phyloP scores from a whole-genome alignment of 305 asterid species.

The Fraxinus sp. region DNA sequence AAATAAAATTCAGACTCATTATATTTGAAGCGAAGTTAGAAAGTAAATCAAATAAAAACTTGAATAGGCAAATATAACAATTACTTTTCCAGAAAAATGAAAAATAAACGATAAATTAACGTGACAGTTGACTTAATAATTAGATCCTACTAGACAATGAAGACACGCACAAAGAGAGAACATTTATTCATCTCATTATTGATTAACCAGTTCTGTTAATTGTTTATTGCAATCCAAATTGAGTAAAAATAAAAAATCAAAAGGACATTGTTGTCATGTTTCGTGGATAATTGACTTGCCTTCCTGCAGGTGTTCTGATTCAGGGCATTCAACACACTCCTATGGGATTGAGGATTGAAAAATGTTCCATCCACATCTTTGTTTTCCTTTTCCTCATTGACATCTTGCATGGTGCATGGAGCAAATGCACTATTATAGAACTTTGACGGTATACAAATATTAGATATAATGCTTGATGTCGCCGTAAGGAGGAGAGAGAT shows the following conservation, averaged over 20 bases:
- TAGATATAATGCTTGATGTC: constrained; percentile 53
- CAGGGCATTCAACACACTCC: constrained; percentile 63
- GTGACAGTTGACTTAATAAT: not conserved
- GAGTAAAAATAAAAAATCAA: not conserved
- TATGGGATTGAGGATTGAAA: constrained; percentile 34
- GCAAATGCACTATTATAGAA: constrained; percentile 57
- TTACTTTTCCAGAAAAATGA: not conserved
- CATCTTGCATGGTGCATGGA: constrained; percentile 71
- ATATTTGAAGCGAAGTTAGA: not conserved
- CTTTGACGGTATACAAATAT: constrained; percentile 48
- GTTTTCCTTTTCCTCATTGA: constrained; percentile 55
- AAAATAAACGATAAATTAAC: not conserved
- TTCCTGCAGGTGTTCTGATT: constrained; percentile 67
- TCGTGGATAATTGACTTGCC: constrained; percentile 43
- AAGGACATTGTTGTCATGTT: not conserved
- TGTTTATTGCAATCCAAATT: not conserved
- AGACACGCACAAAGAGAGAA: not conserved
- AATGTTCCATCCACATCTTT: constrained; percentile 36
- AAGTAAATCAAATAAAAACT: not conserved
- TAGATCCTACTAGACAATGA: not conserved
- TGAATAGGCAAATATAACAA: not conserved
- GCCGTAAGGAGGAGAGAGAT: constrained; percentile 56
- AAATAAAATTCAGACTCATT: not conserved
- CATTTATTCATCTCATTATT: not conserved
- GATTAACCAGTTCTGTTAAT: not conserved